A percentile compares a stretch with the other conserved stretches of the same genome.
Conservation (phyloP, 2,329 filamentous ascomycete species). For the Talaromyces amestolkiae region DNA sequence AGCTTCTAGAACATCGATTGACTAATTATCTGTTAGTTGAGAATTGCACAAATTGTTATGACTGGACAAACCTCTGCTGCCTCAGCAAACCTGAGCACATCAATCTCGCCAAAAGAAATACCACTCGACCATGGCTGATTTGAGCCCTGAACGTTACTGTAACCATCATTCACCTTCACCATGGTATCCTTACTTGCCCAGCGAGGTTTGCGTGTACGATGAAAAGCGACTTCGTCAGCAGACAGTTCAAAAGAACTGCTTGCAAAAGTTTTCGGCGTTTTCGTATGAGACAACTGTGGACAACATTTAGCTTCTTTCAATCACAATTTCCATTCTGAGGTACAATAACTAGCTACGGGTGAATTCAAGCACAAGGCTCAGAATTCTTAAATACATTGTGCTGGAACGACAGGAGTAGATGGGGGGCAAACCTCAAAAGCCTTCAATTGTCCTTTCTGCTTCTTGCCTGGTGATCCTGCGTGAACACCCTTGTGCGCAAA, state of each 20-base stretch:
- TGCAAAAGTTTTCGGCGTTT: constrained; percentile 67
- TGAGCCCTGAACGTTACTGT: constrained; percentile 24
- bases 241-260: constrained; percentile 62
- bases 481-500: constrained; percentile 64
- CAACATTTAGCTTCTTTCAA: constrained; percentile 38
- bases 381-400: constrained; percentile 26
- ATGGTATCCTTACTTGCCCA: constrained; percentile 76
- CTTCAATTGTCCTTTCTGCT: constrained; percentile 56
- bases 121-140: constrained; percentile 52
- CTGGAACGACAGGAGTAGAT: constrained; percentile 29
- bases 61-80: constrained; percentile 24
- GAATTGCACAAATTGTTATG: neutral
- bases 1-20: constrained; percentile 33
- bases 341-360: constrained; percentile 31
- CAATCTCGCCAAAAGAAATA: constrained; percentile 45
- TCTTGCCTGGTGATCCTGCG: constrained; percentile 53
- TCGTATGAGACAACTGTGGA: constrained; percentile 79
- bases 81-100: constrained; percentile 29
- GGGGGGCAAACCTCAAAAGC: constrained; percentile 86
- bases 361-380: constrained; percentile 17
- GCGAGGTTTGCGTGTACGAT: constrained; percentile 70
- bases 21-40: constrained; percentile 20
- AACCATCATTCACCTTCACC: constrained; percentile 57
- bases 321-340: constrained; percentile 37
- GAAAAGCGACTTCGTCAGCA: constrained; percentile 64